Conservation (phyloP, 1,284 basidiomycete genomes). For the Malassezia psittaci region DNA sequence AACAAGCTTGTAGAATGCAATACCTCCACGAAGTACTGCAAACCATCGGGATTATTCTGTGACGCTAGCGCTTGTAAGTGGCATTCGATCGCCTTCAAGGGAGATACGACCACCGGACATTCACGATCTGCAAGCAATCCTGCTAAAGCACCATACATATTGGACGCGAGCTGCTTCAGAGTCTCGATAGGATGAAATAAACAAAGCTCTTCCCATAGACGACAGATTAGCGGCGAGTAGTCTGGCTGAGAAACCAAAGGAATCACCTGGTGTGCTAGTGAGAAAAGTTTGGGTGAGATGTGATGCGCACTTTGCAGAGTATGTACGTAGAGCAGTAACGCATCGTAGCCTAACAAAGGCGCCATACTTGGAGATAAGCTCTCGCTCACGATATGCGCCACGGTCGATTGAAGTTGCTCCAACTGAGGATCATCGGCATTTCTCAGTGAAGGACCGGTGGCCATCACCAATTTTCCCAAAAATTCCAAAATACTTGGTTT, state of each 20-base stretch:
- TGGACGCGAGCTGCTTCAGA: conserved; percentile 25
- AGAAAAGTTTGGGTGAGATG: conserved; percentile 36
- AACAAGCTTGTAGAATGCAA: conserved; percentile 27
- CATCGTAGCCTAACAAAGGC: conserved; percentile 38
- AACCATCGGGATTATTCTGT: background rate
- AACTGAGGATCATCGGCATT: conserved; percentile 18
- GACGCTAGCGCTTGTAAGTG: conserved; percentile 29
- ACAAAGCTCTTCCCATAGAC: conserved; percentile 31
- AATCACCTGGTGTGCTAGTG: conserved; percentile 26
- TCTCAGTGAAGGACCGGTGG: conserved; percentile 26
- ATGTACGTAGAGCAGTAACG: conserved; percentile 37
- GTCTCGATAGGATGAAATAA: conserved; percentile 34
- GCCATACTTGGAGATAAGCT: conserved; percentile 25
- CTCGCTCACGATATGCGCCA: conserved; percentile 33
- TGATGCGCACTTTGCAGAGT: conserved; percentile 32
- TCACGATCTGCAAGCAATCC: conserved; percentile 30
- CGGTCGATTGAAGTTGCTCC: conserved; percentile 29
- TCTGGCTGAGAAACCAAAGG: conserved; percentile 34
- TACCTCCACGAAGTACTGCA: conserved; percentile 22
- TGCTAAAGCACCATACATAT: conserved; percentile 25
- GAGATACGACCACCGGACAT: conserved; percentile 32
- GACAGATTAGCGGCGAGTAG: conserved; percentile 36
- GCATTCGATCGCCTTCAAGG: conserved; percentile 28
- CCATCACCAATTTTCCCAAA: conserved; percentile 34
- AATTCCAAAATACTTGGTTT: conserved; percentile 40